phyloP scores from a whole-genome alignment of 805 yeast genomes.

The Metahyphopichia silvanorum region DNA sequence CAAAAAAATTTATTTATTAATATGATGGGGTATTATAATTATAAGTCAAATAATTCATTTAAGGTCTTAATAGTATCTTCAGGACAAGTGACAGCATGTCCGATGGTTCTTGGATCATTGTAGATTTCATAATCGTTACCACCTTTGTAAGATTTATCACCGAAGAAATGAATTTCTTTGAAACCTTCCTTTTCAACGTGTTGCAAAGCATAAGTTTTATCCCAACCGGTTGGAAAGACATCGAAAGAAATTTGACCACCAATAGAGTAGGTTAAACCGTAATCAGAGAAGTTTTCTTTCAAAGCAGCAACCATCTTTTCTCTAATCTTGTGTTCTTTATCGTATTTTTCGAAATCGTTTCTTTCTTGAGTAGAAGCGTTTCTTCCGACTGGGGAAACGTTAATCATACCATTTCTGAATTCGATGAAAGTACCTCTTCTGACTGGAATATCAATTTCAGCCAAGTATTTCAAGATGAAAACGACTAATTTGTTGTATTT shows the following conservation, averaged over 20 bases:
- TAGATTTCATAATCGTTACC: conserved; percentile 99
- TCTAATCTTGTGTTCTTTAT: conserved; percentile 78
- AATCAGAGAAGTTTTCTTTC: conserved; percentile 77
- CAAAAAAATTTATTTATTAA: background rate
- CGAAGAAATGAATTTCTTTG: conserved; percentile 91
- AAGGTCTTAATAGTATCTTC: conserved; percentile 83
- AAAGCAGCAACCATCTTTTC: conserved; percentile 80
- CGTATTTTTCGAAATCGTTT: conserved; percentile 85
- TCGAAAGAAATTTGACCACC: conserved; percentile 99
- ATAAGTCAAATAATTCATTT: conserved; percentile 71
- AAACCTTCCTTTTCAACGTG: conserved; percentile 87
- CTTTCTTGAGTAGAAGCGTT: conserved; percentile 94
- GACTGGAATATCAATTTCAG: conserved; percentile 86
- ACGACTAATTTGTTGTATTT: conserved; percentile 85
- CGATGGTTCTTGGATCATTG: conserved; percentile 87
- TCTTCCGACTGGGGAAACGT: conserved; percentile 97
- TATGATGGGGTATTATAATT: no score
- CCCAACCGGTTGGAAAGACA: conserved; percentile 99
- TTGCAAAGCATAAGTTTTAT: conserved; percentile 94
- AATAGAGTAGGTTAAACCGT: conserved; percentile 88
- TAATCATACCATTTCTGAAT: conserved; percentile 99
- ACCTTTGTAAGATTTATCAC: conserved; percentile 96
- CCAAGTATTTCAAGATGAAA: conserved; percentile 80
- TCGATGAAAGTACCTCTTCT: conserved; percentile 99
- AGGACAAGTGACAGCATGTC: conserved; percentile 90